A percentile compares a stretch with the other conserved stretches of the same genome.
Conservation (phyloP, 2,329 filamentous ascomycete genomes). For the Lecanosticta acicola region DNA sequence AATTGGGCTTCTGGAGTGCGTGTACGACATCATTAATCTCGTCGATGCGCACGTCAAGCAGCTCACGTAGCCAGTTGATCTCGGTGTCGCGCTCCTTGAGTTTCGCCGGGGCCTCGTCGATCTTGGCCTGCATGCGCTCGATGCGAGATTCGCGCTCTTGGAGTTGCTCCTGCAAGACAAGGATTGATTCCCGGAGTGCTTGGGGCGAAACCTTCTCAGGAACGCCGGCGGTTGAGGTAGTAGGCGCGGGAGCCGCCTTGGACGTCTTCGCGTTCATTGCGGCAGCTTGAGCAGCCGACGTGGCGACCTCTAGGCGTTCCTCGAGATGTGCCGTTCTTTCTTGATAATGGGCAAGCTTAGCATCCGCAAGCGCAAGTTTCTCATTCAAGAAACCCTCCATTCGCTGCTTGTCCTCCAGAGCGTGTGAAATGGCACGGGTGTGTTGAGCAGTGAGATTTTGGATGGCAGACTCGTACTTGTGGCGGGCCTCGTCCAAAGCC, state of each 20-base stretch:
- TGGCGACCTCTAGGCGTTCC: constrained; percentile 84
- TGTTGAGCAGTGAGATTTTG: constrained; percentile 58
- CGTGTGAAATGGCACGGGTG: constrained; percentile 34
- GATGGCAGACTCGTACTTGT: constrained; percentile 47
- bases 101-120: constrained; percentile 75
- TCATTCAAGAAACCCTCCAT: constrained; percentile 75
- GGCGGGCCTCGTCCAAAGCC: constrained; percentile 51
- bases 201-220: constrained; percentile 91
- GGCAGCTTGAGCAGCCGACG: constrained; percentile 78
- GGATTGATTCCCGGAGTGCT: constrained; percentile 89
- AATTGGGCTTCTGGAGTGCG: constrained; percentile 64
- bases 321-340: constrained; percentile 80
- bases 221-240: constrained; percentile 39
- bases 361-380: constrained; percentile 72
- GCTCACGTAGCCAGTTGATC: constrained; percentile 88
- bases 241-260: constrained; percentile 17
- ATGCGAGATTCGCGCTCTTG: constrained; percentile 89
- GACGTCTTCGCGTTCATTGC: constrained; percentile 54
- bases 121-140: constrained; percentile 72
- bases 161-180: constrained; percentile 92
- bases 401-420: constrained; percentile 74
- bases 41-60: constrained; percentile 81
- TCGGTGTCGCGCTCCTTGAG: constrained; percentile 90
- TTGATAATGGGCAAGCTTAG: constrained; percentile 78
- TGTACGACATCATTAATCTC: constrained; percentile 89